Evolutionary conservation across 1,139 yeast species (phyloP), one percentile per base, ranked within the genome.

Genomic region (Meyerozyma smithsonii): DNA sequence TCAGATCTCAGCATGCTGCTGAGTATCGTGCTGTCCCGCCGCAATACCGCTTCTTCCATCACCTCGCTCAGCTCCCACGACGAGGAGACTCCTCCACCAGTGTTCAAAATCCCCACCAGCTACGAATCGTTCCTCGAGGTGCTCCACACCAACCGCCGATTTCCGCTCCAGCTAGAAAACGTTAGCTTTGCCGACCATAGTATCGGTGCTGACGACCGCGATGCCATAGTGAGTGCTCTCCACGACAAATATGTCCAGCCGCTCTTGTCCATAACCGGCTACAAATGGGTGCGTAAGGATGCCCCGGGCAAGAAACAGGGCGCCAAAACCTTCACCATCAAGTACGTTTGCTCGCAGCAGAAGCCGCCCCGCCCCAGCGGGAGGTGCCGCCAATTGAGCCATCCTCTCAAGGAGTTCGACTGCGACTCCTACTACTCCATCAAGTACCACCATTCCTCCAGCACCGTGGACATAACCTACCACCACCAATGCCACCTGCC

Each of bases 291-390:
- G 10, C 36, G 55, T 28, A 52, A 49, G 32, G 57, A 51, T 25
- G 46, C 49, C 11, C 53, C 56, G 1, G 42, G 52, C 15, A 49
- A 46, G 33, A 55, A 55, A 5, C 45, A 46, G 21, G 57, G 57
- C 2, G 25, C 44, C 20, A 52, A 51, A 36, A 46, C 50, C 8
- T 50, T 52, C 35, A 42, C 53, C 8, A 39, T 52, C 17, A 52
- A 51, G 36, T 52, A 52, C 36, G 38, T 44, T n/a, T 52, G 56
- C 39, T 50, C 56, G 6, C 56, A 52, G 28, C 52, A 52, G 32
- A 23, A 28, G 11, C 28, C 36, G 15, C 25, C 20, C 8, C 24
- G 33, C 4, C 16, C 30, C 15, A 12, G 37, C 1, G 44, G 40
- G 17, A 26, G 53, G 18, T 34, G 48, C 10, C 44, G 56, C 35